These are phyloP conservation scores for Aspergillus saccharolyticus DNA, from an alignment of 495 filamentous ascomycete species.

Conservation along the genomic window DNA sequence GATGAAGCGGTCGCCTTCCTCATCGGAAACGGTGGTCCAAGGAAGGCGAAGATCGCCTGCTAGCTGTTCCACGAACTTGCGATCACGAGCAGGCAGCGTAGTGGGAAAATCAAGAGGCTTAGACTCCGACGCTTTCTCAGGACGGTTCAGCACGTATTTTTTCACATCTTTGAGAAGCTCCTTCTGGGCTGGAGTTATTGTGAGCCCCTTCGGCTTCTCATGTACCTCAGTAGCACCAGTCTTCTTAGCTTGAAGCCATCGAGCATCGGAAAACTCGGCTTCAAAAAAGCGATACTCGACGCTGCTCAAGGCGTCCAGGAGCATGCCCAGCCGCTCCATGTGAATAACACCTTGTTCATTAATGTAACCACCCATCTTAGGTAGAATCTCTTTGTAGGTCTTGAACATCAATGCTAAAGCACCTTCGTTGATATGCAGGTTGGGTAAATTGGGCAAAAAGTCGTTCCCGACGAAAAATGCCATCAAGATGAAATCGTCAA, in stretches of 20 bases:
- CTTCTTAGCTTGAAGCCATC: slow-evolving; percentile 83
- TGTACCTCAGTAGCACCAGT: slow-evolving; percentile 52
- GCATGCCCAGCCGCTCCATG: slow-evolving; percentile 65
- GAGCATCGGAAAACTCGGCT: slow-evolving; percentile 76
- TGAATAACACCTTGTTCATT: slow-evolving; percentile 94
- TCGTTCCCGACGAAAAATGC: slow-evolving; percentile 99
- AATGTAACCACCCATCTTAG: slow-evolving; percentile 88
- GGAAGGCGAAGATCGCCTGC: slow-evolving; percentile 74
- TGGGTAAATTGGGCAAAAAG: slow-evolving; percentile 93
- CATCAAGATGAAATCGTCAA: slow-evolving; percentile 99
- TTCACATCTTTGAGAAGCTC: slow-evolving; percentile 76
- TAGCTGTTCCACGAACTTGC: slow-evolving; percentile 86
- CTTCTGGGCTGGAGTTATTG: slow-evolving; percentile 77
- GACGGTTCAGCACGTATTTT: slow-evolving; percentile 66
- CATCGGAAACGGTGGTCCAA: slow-evolving; percentile 76
- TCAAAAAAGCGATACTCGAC: slow-evolving; percentile 92
- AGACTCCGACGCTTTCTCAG: slow-evolving; percentile 35
- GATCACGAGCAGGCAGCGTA: slow-evolving; percentile 74
- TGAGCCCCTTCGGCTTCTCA: slow-evolving; percentile 55
- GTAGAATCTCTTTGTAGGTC: slow-evolving; percentile 87
- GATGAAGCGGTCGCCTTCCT: slow-evolving; percentile 73
- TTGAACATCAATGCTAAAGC: slow-evolving; percentile 95
- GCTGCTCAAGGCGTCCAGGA: slow-evolving; percentile 76
- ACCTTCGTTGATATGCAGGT: slow-evolving; percentile 97
- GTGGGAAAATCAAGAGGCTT: slow-evolving; percentile 65